Percentiles rank a stretch among this genome's conserved stretches.
Evolutionary conservation across 257 asterid genomes (phyloP).

Genomic region (Datura wrightii): DNA sequence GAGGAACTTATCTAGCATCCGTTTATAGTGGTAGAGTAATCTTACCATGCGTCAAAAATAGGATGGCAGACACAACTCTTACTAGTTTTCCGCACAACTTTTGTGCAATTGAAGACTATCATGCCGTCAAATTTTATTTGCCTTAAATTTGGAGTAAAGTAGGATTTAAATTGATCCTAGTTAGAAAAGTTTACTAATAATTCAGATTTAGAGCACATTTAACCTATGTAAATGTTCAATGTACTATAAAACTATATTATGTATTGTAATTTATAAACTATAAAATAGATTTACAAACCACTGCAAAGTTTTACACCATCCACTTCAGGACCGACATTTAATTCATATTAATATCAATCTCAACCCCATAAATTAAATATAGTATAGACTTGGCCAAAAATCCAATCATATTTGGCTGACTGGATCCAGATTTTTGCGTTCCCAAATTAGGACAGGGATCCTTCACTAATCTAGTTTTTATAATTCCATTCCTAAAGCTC

Average conservation of each 20-base stretch:
- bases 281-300: background rate
- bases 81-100: background rate
- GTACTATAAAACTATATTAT: background rate
- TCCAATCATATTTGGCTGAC: background rate
- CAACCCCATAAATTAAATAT: background rate
- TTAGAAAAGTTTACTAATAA: background rate
- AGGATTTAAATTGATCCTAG: background rate
- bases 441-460: conserved; percentile 1
- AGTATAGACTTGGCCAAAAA: background rate
- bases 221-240: background rate
- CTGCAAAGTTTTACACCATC: background rate
- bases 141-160: background rate
- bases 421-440: background rate
- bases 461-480: conserved; percentile 27
- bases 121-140: background rate
- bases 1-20: background rate
- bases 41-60: background rate
- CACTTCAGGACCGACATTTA: background rate
- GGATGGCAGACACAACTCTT: background rate
- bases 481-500: conserved; percentile 16
- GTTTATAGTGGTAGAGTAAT: background rate
- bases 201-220: background rate
- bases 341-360: background rate
- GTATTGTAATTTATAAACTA: background rate
- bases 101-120: conserved; percentile 11